Conservation (phyloP, 371 early-diverging fungal genomes). For the Polyrhizophydium stewartii region DNA sequence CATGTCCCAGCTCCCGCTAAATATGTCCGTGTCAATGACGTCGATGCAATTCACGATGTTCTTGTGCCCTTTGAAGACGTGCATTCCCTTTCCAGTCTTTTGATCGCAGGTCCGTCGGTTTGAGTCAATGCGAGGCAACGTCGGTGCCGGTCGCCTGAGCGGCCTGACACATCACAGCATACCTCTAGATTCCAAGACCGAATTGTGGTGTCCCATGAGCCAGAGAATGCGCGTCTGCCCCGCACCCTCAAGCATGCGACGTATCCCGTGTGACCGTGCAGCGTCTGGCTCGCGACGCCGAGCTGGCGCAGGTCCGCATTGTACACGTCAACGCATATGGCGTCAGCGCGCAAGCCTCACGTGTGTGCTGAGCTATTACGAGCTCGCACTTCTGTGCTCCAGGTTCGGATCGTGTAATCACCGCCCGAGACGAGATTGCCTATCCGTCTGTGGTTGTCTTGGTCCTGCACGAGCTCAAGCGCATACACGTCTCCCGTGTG, state of each 20-base stretch:
- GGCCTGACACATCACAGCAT: neutral
- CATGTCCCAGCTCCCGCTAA: conserved; percentile 44
- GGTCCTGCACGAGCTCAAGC: conserved; percentile 23
- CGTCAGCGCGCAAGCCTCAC: neutral
- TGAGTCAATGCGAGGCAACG: neutral
- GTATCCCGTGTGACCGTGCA: conserved; percentile 39
- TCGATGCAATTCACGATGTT: conserved; percentile 46
- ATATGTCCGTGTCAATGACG: conserved; percentile 42
- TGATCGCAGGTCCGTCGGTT: neutral
- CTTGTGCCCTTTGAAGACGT: conserved; percentile 45
- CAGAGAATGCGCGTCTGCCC: conserved; percentile 41
- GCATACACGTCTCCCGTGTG: conserved; percentile 41
- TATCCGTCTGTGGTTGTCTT: conserved; percentile 4
- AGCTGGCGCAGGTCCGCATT: conserved; percentile 6
- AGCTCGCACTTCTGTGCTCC: conserved; percentile 30
- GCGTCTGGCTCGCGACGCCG: conserved; percentile 8
- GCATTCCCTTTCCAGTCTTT: conserved; percentile 42
- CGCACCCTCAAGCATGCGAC: conserved; percentile 35
- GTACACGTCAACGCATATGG: neutral
- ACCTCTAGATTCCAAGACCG: conserved; percentile 48
- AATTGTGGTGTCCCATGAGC: conserved; percentile 43
- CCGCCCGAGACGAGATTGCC: conserved; percentile 35
- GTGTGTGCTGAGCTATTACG: neutral
- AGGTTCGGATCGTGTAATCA: conserved; percentile 34
- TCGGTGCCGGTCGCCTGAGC: neutral